Percentiles rank a stretch among this genome's conserved stretches.
Evolutionary conservation across 805 yeast genomes (phyloP).

Genomic region (Zygoascus biomembranicola): DNA sequence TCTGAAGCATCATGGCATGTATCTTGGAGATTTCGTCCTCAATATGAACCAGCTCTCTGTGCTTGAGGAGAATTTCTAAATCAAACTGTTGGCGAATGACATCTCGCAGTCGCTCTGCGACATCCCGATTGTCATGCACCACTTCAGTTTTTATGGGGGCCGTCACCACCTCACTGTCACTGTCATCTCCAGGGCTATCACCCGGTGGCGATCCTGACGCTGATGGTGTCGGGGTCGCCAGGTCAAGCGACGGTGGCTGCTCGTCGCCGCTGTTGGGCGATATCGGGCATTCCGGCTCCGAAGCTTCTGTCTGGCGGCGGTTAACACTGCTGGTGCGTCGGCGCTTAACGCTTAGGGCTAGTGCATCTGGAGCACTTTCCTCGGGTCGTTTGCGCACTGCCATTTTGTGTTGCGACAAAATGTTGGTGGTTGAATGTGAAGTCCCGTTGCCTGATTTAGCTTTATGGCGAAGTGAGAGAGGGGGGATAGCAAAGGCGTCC

Average conservation of each 20-base stretch:
- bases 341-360: background rate
- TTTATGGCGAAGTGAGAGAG: background rate
- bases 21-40: slow-evolving; percentile 30
- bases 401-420: background rate
- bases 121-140: background rate
- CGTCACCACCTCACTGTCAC: background rate
- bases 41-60: slow-evolving; percentile 26
- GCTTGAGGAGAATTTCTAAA: slow-evolving; percentile 30
- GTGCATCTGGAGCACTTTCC: background rate
- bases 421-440: background rate
- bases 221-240: slow-evolving; percentile 13
- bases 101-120: slow-evolving; percentile 1
- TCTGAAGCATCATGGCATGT: slow-evolving; percentile 27
- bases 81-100: slow-evolving; percentile 26
- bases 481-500: background rate
- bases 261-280: background rate
- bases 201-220: slow-evolving; percentile 7
- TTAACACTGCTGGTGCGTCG: background rate
- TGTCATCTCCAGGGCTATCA: background rate
- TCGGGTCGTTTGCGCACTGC: background rate
- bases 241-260: background rate
- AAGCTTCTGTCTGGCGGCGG: background rate
- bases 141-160: background rate
- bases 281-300: background rate
- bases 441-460: background rate